Base-by-base conservation (phyloP, 192 early-diverging fungal genomes). In the Rhizophagus clarus region DNA sequence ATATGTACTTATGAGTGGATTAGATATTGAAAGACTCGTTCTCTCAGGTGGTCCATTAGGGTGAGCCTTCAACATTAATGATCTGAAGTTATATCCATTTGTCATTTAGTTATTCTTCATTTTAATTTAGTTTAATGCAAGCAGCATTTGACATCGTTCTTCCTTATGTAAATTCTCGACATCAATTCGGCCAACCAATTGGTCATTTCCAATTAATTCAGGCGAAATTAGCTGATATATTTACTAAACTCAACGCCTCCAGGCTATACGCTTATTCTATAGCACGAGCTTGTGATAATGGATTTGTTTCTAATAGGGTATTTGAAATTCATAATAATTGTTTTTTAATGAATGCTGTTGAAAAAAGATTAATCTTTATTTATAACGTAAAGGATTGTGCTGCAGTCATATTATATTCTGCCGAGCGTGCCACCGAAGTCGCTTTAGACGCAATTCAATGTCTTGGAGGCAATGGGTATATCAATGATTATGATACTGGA, bases 191-290 rank as follows among this genome's bases (percentile, higher is more conserved):
- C 72, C 81, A 88, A 37, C 90, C 90, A 24, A 92, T 98, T 81
- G 96, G 94, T 15, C 87, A 95, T 72, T 98, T 97, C 88, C 94
- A 97, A 88, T 86, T 97, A 61, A 86, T 98, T 61, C 96, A 98
- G 86, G 95, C 92, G n/a, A 98, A 97, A 83, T 84, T 98, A 72
- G 97, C 97, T 26, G 97, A 98, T 77, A 98, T 98, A 94, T 97
- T 97, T 88, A 97, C 95, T n/a, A 97, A 97, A 82, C 87, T 96
- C 40, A 95, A 92, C 76, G 96, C 96, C 1, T 96, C 96, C 20
- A 88, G 97, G 14, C 85, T 95, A 31, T 97, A 97, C 79, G 95
- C 95, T 15, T 97, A 98, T 82, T 91, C 96, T 45, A 95, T 96
- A 7, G 97, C 92, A 1, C 87, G 96, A 29, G 96, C 95, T 28